Evolutionary conservation across 805 yeast species (phyloP), one percentile per base, ranked within the genome.

Genomic region (Saccharomyces cerevisiae): DNA sequence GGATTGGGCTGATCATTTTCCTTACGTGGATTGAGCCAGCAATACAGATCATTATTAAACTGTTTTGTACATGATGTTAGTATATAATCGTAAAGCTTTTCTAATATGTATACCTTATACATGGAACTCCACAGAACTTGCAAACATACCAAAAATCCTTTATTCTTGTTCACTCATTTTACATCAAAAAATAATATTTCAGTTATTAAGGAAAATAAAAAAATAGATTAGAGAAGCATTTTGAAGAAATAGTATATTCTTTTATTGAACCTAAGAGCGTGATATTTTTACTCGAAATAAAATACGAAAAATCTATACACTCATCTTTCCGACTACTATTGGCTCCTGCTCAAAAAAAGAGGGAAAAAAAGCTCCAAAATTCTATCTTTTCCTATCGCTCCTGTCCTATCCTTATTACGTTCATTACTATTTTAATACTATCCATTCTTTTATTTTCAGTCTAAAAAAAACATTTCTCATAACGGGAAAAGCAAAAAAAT

Each of bases 401-500:
- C 36, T 8, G 6, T 31, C n/a, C 36, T 14, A 13, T 31, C 36
- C 17, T 31, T 36, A 13, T 36, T 24, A n/a, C 43, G 43, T 36
- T 17, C 24, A 17, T 36, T 17, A 36, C 17, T 10, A n/a, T 8
- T 17, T 17, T 4, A 36, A 36, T 36, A 36, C 43, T 17, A 17
- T 17, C 43, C 43, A 36, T 36, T 36, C 9, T 36, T 31, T 49
- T 49, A 32, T 17, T 43, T 43, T 14, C 26, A 3, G 47, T 24
- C 13, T 49, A 27, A 49, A 11, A 48, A 14, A 11, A 48, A 14
- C 21, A 21, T 9, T 21, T 4, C 17, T 9, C 30, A n/a, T 21
- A 24, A 27, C 27, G 21, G 26, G 51, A 24, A 27, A 49, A 36
- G 13, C n/a, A 30, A 32, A 30, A 31, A 11, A 32, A 56, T 56